These are phyloP conservation scores for Syzygium aqueum DNA, from an alignment of 345 rosid species.

Conservation along the genomic window DNA sequence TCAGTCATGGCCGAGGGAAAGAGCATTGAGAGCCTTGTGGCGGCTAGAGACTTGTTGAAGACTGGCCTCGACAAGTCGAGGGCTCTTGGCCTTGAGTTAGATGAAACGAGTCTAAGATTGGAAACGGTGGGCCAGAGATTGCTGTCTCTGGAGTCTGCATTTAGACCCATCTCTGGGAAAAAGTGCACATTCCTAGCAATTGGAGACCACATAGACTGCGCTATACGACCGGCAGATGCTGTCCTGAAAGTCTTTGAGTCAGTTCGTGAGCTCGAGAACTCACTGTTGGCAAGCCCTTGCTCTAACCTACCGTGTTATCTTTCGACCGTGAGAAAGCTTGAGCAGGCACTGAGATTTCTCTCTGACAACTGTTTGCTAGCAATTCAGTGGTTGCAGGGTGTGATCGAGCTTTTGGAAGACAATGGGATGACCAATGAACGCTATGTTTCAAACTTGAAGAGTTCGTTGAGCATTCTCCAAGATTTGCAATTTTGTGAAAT, in stretches of 20 bases:
- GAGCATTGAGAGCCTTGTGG: constrained; percentile 25
- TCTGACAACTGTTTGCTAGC: constrained; percentile 55
- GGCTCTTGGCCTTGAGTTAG: constrained; percentile 30
- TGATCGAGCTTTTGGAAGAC: constrained; percentile 34
- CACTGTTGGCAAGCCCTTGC: constrained; percentile 17
- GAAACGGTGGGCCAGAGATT: constrained; percentile 22
- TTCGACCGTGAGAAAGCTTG: constrained; percentile 38
- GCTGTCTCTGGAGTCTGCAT: constrained; percentile 29
- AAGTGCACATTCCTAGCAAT: constrained; percentile 29
- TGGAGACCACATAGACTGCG: constrained; percentile 39
- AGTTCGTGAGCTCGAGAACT: constrained; percentile 41
- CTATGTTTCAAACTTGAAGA: constrained; percentile 29
- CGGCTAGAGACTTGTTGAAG: constrained; percentile 37
- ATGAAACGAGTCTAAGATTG: constrained; percentile 32
- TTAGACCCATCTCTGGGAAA: constrained; percentile 10
- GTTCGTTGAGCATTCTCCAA: constrained; percentile 26
- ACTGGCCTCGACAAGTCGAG: constrained; percentile 50
- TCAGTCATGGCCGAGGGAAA: constrained; percentile 26
- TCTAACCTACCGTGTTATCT: constrained; percentile 28
- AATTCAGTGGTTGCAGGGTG: constrained; percentile 58
- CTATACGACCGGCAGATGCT: constrained; percentile 51
- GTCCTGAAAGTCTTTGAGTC: constrained; percentile 36
- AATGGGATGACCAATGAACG: constrained; percentile 19
- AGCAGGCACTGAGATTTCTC: constrained; percentile 56
- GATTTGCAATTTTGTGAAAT: constrained; percentile 29